These are phyloP conservation scores for Lentinula boryana DNA, from an alignment of 768 basidiomycete species.

Conservation along the genomic window DNA sequence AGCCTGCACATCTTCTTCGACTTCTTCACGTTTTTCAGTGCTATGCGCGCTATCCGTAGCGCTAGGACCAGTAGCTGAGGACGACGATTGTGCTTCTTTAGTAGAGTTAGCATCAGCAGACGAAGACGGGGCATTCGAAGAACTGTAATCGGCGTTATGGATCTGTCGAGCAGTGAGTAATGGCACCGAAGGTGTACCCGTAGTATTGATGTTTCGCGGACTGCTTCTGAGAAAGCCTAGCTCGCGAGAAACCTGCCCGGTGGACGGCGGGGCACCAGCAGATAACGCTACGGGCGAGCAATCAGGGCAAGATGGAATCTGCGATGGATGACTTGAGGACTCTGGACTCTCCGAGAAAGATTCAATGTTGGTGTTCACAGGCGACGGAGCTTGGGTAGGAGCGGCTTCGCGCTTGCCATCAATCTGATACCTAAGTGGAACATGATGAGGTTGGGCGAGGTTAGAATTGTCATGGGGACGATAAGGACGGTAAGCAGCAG, in stretches of 20 bases:
- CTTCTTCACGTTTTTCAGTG: neutral
- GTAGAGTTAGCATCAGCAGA: neutral
- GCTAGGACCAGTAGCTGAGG: neutral
- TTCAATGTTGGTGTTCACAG: neutral
- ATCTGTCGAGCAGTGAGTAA: neutral
- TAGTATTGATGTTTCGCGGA: neutral
- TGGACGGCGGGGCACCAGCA: neutral
- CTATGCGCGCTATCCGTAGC: no score
- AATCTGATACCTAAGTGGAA: neutral
- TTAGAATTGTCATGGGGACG: neutral
- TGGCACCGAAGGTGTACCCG: neutral
- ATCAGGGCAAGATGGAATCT: neutral
- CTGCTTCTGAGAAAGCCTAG: neutral
- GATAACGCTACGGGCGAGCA: neutral
- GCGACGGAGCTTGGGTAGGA: neutral
- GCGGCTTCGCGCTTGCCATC: neutral
- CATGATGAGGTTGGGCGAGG: neutral
- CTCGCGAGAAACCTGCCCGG: neutral
- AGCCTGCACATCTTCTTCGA: neutral
- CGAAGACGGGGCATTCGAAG: neutral
- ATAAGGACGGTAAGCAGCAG: neutral
- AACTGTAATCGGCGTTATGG: constrained; percentile 2
- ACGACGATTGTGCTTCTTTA: neutral
- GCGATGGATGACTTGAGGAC: neutral
- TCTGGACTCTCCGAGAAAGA: neutral